These are phyloP conservation scores for Theobroma cacao DNA, from an alignment of 345 rosid genomes.

Conservation along the genomic window DNA sequence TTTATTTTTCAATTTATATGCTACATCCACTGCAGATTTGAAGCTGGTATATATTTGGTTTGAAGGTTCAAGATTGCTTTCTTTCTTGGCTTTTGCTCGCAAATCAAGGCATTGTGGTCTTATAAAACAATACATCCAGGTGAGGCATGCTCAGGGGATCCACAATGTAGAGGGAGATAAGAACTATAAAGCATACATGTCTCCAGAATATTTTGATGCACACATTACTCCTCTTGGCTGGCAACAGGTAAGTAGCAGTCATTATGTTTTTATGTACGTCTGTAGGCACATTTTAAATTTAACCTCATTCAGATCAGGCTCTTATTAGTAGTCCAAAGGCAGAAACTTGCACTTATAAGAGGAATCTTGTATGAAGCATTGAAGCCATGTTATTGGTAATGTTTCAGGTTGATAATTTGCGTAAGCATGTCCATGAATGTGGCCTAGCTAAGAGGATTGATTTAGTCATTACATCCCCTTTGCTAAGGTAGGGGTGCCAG, in stretches of 20 bases:
- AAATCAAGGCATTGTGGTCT: slow-evolving; percentile 47
- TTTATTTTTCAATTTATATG: slow-evolving; percentile 25
- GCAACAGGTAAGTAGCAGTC: slow-evolving; percentile 58
- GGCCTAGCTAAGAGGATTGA: slow-evolving; percentile 82
- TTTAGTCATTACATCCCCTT: slow-evolving; percentile 75
- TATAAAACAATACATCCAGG: slow-evolving; percentile 64
- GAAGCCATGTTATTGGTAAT: slow-evolving; percentile 4
- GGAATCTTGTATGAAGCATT: not conserved
- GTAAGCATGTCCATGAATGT: slow-evolving; percentile 72
- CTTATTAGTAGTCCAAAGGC: not conserved
- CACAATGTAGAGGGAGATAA: slow-evolving; percentile 98
- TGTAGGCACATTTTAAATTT: not conserved
- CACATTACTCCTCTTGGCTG: slow-evolving; percentile 89
- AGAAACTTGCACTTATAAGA: not conserved
- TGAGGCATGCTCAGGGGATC: slow-evolving; percentile 97
- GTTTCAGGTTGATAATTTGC: slow-evolving; percentile 76
- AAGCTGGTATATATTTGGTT: slow-evolving; percentile 42
- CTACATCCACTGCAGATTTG: slow-evolving; percentile 27
- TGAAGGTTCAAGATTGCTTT: slow-evolving; percentile 46
- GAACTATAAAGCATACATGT: slow-evolving; percentile 80
- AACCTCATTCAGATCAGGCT: not conserved
- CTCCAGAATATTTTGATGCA: slow-evolving; percentile 88
- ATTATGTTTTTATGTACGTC: not conserved
- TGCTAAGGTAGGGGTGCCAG: slow-evolving; percentile 59
- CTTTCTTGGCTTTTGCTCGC: slow-evolving; percentile 48